Base-by-base conservation (phyloP, 257 asterid species). In the Solanum clarkiae region DNA sequence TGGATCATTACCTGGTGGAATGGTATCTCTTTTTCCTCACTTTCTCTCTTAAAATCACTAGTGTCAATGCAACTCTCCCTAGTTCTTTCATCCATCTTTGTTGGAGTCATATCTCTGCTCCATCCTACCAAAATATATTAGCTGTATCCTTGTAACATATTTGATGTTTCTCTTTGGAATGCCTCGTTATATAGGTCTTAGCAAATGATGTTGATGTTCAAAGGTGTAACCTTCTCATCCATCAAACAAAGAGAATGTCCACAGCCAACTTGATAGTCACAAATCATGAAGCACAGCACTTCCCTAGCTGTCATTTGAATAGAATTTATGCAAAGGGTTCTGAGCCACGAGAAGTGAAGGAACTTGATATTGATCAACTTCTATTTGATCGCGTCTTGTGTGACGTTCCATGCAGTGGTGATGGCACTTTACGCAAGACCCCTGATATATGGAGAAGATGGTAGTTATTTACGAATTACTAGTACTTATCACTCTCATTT, bases 341-440 rank as follows among this genome's bases (percentile, higher is more conserved):
- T 81, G 92, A 92, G 86, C 55, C 36, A 36, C 94, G 83, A 88
- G 88, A 89, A 79, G n/a, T 22, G 53, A 89, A 86, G 81, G 92
- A 86, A 86, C 93, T 87, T 63, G 86, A 86, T 74, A 77, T 92
- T 77, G 90, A 80, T 81, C 98, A 97, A 90, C 98, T 97, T 91
- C 92, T 92, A 69, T 97, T 95, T 89, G 99, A 97, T 81, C 98
- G 99, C 83, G 98, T 97, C 88, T 90, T 97, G 86, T 97, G 99
- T 89, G 99, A 97, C 86, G 98, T 97, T 86, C 99, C 99, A 82
- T 97, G 99, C 88, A 97, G 99, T 86, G 99, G 99, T 81, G 99
- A 97, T 89, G 99, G 99, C 63, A 97, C 99, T 87, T 89, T 97
- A 80, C 97, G 99, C 16, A 97, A 97, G 92, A 98, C 99, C 86